Percentiles rank a stretch among this genome's conserved stretches.
Conservation (phyloP, 2,329 filamentous ascomycete genomes). For the Coleophoma cylindrospora region DNA sequence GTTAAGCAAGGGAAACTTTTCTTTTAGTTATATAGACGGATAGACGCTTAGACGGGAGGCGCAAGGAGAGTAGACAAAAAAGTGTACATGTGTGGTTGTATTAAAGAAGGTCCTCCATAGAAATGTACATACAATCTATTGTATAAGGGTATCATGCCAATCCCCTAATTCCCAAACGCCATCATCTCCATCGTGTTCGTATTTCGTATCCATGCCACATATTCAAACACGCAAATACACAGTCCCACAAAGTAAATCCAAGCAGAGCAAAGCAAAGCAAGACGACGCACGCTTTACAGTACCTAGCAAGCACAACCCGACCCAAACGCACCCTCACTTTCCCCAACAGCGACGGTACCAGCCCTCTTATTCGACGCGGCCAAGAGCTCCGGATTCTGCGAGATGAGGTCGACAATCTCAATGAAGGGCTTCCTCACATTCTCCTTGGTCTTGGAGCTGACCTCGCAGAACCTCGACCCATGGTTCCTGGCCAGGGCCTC, state of each 20-base stretch:
- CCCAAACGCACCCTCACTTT: conserved; percentile 6
- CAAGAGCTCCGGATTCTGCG: conserved; percentile 39
- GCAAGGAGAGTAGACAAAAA: too few species aligned
- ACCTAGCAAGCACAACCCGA: conserved; percentile 20
- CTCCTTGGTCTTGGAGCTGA: conserved; percentile 47
- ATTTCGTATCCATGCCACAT: not conserved
- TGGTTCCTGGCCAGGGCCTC: conserved; percentile 39
- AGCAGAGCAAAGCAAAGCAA: too few species aligned
- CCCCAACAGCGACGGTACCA: conserved; percentile 19
- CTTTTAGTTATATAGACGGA: too few species aligned
- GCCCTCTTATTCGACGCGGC: conserved; percentile 11
- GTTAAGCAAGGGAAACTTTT: too few species aligned
- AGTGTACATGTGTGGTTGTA: too few species aligned
- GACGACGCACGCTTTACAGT: not conserved
- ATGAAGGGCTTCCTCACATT: conserved; percentile 46
- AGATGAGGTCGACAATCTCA: conserved; percentile 44
- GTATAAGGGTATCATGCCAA: conserved; percentile 24
- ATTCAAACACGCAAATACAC: too few species aligned
- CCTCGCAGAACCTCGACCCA: conserved; percentile 45
- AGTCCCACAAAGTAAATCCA: too few species aligned
- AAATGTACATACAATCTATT: conserved; percentile 21
- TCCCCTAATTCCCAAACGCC: conserved; percentile 12
- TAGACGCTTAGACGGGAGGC: too few species aligned
- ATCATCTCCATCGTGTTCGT: not conserved
- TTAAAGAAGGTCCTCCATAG: too few species aligned